Evolutionary conservation across 371 early-diverging fungal species (phyloP).

Genomic region (Mucor piriformis): DNA sequence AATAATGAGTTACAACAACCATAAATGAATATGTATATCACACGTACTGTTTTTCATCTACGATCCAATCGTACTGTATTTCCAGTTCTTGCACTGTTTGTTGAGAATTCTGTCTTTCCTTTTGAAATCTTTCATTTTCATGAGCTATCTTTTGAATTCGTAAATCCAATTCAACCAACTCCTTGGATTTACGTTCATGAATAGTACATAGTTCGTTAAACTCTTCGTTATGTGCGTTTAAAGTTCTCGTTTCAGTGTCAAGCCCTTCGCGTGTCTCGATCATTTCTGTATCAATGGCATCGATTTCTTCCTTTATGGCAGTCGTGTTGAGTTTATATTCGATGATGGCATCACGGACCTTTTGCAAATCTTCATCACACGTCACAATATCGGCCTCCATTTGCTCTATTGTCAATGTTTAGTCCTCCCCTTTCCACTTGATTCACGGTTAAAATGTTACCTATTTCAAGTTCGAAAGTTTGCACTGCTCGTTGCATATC

Average conservation of each 20-base stretch:
- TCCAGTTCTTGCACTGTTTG: conserved; percentile 58
- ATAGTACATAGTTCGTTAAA: conserved; percentile 63
- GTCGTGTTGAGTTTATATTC: conserved; percentile 48
- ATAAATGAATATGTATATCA: background rate
- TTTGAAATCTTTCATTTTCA: conserved; percentile 71
- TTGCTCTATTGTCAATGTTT: conserved; percentile 56
- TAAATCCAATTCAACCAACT: conserved; percentile 64
- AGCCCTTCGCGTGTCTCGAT: conserved; percentile 17
- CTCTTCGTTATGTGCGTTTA: conserved; percentile 47
- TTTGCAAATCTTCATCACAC: conserved; percentile 57
- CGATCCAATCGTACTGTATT: conserved; percentile 83
- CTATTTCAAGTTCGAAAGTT: conserved; percentile 68
- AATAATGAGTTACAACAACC: background rate
- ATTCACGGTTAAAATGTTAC: no score
- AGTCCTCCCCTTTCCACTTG: no score
- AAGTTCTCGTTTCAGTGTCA: conserved; percentile 26
- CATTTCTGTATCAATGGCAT: conserved; percentile 7
- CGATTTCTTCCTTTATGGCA: conserved; percentile 31
- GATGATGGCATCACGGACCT: conserved; percentile 53
- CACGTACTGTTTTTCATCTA: conserved; percentile 80
- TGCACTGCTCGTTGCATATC: conserved; percentile 75
- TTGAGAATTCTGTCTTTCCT: conserved; percentile 63
- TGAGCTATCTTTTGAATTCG: conserved; percentile 73
- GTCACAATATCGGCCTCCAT: conserved; percentile 63
- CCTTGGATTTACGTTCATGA: conserved; percentile 62